Evolutionary conservation across 208 protist species (phyloP), one percentile per base, ranked within the genome.

Genomic region (Strigomonas culicis): DNA sequence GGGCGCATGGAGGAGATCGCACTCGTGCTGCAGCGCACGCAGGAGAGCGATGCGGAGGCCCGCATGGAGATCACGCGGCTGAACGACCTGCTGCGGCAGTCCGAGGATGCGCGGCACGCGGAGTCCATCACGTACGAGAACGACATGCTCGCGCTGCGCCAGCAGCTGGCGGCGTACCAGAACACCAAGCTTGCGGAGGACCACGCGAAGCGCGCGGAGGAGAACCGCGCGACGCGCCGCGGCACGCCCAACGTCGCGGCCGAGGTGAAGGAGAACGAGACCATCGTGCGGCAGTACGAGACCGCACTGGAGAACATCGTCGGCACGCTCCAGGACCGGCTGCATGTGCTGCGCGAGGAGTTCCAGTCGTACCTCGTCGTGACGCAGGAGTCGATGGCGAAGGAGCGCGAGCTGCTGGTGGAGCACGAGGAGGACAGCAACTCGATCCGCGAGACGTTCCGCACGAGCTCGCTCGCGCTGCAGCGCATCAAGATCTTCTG

Each of bases 1-100:
- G 68, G 70, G 46, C 75, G 79, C n/a, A 88, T 92, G 79, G 81
- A 92, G 61, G 81, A 92, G 61, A 88, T 92, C 81, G 72, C 85
- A 28, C 56, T 72, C 10, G 53, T 88, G 17, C 76, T 92, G 47
- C 77, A 86, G 65, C 83, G 78, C 25, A 82, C 82, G n/a, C 81
- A 92, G 68, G 77, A 86, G 68, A 70, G 80, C 25, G 85, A 92
- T 51, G 74, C 67, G 39, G 79, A 88, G 77, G 76, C 79, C 2
- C 79, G 77, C 49, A 74, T 71, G 1, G 77, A 92, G 67, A 74
- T 88, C 22, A 74, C 80, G 53, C 74, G 67, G 13, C 61, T 92
- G 27, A 74, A 75, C 11, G 85, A 92, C 53, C 66, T 75, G 27
- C 73, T 92, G n/a, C 82, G 74, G 57, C 69, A 77, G 36, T 86